Conservation (phyloP, 345 rosid genomes). For the Populus pruinosa region DNA sequence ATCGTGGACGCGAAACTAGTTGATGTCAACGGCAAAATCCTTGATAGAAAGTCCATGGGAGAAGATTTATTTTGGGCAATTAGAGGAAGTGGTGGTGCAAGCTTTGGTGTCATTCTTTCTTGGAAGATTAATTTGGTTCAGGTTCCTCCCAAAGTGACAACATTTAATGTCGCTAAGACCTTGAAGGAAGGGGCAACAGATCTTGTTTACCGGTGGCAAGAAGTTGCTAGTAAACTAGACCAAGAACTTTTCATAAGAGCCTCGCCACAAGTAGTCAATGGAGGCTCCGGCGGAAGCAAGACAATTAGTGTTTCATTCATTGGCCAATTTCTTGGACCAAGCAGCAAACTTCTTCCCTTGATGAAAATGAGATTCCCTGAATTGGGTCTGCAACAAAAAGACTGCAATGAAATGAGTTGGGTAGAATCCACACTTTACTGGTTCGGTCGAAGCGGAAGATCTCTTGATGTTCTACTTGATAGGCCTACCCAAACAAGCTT, state of each 20-base stretch:
- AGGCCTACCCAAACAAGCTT: not conserved
- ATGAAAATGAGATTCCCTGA: not conserved
- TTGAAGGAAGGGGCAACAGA: conserved; percentile 30
- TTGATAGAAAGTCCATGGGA: conserved; percentile 1
- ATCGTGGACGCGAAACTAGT: not conserved
- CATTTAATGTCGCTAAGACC: conserved; percentile 28
- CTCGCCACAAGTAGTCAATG: not conserved
- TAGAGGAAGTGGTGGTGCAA: conserved; percentile 2
- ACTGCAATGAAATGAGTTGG: conserved; percentile 8
- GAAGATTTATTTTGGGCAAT: conserved; percentile 11
- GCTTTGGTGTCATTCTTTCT: conserved; percentile 3
- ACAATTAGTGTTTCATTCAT: not conserved
- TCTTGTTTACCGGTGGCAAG: conserved; percentile 34
- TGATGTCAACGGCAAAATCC: not conserved
- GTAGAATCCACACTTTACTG: conserved; percentile 4
- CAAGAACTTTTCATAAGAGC: conserved; percentile 36
- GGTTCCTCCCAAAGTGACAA: conserved; percentile 13
- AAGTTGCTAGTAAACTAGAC: conserved; percentile 28
- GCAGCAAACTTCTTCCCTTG: not conserved
- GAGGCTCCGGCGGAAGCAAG: not conserved
- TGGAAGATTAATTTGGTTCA: conserved; percentile 5
- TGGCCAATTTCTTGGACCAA: not conserved
- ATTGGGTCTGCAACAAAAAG: not conserved
- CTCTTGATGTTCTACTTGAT: not conserved
- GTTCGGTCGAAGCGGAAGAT: not conserved